These are phyloP conservation scores for Eleusine indica DNA, from an alignment of 176 grass and related monocot species.

Conservation along the genomic window DNA sequence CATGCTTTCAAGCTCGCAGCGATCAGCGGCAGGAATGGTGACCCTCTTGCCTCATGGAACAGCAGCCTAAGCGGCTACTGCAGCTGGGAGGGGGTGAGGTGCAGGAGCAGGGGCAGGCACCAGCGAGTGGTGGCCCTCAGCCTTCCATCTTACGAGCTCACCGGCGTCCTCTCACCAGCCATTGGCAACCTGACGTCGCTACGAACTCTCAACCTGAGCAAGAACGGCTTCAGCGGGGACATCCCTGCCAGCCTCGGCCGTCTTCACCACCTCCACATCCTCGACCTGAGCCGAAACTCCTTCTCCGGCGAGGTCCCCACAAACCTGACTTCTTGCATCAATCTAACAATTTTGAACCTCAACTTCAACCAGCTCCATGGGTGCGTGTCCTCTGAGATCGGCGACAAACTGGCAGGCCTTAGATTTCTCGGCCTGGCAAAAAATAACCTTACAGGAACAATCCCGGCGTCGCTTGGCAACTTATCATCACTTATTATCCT, in stretches of 20 bases:
- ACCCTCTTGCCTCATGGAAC: too few species aligned
- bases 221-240: background rate
- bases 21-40: too few species aligned
- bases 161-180: slow-evolving; percentile 16
- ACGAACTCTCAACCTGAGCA: background rate
- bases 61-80: too few species aligned
- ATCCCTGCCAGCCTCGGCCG: slow-evolving; percentile 28
- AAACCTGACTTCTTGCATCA: slow-evolving; percentile 20
- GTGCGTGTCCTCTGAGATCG: background rate
- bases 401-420: too few species aligned
- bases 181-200: background rate
- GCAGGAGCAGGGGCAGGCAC: background rate
- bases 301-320: slow-evolving; percentile 15
- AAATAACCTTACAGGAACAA: background rate
- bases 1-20: too few species aligned
- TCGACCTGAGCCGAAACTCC: background rate
- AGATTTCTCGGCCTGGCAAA: too few species aligned
- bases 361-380: background rate
- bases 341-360: background rate
- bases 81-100: too few species aligned
- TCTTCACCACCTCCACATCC: background rate
- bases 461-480: slow-evolving; percentile 9
- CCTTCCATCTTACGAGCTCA: background rate
- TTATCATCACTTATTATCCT: background rate
- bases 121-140: slow-evolving; percentile 11